A percentile compares a stretch with the other conserved stretches of the same genome.
These are phyloP conservation scores for Cichorium intybus DNA, from an alignment of 140 eudicot genomes.

Conservation along the genomic window DNA sequence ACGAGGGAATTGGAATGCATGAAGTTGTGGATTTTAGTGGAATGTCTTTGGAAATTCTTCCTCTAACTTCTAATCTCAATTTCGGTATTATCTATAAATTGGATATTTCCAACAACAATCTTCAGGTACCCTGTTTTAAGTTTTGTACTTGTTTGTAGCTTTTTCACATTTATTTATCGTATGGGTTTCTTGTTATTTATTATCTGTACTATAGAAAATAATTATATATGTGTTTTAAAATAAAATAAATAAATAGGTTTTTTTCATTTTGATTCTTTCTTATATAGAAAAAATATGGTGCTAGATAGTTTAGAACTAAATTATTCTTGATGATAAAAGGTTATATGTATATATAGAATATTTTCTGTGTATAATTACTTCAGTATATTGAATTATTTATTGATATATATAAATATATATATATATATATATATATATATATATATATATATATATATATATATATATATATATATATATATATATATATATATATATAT, in stretches of 20 bases:
- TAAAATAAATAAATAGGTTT: too few relatives aligned
- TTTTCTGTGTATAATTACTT: not conserved
- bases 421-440: not conserved
- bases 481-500: not conserved
- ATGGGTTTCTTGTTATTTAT: not conserved
- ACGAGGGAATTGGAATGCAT: constrained; percentile 17
- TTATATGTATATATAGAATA: not conserved
- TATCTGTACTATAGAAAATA: not conserved
- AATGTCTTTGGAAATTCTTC: constrained; percentile 55
- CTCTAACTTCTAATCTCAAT: constrained; percentile 52
- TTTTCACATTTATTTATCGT: not conserved
- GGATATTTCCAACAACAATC: constrained; percentile 79
- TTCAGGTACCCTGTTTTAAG: constrained; percentile 48
- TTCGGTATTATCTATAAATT: constrained; percentile 52
- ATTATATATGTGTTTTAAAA: not conserved
- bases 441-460: not conserved
- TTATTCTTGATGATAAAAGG: not conserved
- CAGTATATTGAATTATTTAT: not conserved
- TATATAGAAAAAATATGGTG: not conserved
- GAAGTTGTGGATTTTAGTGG: constrained; percentile 73
- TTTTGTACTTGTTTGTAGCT: not conserved
- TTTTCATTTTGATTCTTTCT: not conserved
- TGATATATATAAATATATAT: not conserved
- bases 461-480: not conserved
- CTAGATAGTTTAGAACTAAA: not conserved